A percentile compares a stretch with the other conserved stretches of the same genome.
phyloP scores from a whole-genome alignment of 2,329 filamentous ascomycete species.

The Botrytis porri region DNA sequence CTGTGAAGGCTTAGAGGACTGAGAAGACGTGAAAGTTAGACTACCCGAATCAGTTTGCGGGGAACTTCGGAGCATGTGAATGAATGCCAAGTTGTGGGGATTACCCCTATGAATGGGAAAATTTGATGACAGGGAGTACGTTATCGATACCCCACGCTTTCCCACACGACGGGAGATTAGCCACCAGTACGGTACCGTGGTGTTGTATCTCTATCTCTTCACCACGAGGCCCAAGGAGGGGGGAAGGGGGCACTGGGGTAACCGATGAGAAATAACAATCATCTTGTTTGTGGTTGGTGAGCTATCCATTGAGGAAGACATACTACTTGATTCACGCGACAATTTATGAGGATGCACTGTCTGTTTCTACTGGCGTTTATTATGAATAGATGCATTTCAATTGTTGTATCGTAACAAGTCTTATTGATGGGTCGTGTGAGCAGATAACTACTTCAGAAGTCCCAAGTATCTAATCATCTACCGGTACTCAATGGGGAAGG shows the following conservation, averaged over 20 bases:
- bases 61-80: constrained; percentile 22
- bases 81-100: constrained; percentile 18
- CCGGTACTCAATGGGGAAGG: not conserved
- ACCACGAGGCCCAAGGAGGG: not conserved
- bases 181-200: not conserved
- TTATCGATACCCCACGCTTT: constrained; percentile 2
- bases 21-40: not conserved
- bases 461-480: not conserved
- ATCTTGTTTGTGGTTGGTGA: not conserved
- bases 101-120: constrained; percentile 7
- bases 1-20: not conserved
- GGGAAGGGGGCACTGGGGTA: not conserved
- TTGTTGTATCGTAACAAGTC: not conserved
- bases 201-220: not conserved
- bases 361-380: not conserved
- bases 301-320: not conserved
- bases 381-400: not conserved
- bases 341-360: not conserved
- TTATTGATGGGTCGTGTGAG: not conserved
- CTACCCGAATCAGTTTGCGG: constrained; percentile 16
- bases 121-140: not conserved
- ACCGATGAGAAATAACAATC: not conserved
- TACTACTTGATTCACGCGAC: not conserved
- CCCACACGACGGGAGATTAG: constrained; percentile 3
- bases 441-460: not conserved